phyloP scores from a whole-genome alignment of 2,329 filamentous ascomycete species.

The Cordyceps cicadae region DNA sequence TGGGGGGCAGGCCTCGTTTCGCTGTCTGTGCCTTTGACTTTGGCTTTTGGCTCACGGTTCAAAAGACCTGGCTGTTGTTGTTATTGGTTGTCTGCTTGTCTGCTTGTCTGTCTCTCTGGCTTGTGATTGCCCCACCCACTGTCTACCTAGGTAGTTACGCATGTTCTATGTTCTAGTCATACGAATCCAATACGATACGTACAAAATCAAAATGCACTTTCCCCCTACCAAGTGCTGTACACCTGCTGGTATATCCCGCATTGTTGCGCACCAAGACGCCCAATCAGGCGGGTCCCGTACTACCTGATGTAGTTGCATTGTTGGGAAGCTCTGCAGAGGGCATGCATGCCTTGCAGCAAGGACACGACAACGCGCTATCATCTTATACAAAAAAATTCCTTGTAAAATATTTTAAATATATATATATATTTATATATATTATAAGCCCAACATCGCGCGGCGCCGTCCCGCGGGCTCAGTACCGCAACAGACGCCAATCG shows the following conservation, averaged over 20 bases:
- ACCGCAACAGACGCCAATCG: too few relatives aligned
- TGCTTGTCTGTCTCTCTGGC: background rate
- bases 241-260: slow-evolving; percentile 3
- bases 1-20: background rate
- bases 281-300: background rate
- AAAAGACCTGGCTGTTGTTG: too few relatives aligned
- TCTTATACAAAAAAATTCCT: too few relatives aligned
- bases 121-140: slow-evolving; percentile 7
- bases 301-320: background rate
- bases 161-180: too few relatives aligned
- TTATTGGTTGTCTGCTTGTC: background rate
- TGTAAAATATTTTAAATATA: too few relatives aligned
- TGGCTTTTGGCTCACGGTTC: background rate
- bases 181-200: too few relatives aligned
- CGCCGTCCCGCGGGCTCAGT: too few relatives aligned
- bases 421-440: too few relatives aligned
- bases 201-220: background rate
- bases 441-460: too few relatives aligned
- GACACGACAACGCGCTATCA: background rate
- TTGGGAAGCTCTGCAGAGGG: slow-evolving; percentile 5
- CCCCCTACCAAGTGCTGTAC: too few relatives aligned
- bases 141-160: too few relatives aligned
- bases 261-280: background rate
- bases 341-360: background rate
- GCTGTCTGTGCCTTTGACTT: background rate